Evolutionary conservation across 805 yeast species (phyloP).

Genomic region (Candida qinlingensis): DNA sequence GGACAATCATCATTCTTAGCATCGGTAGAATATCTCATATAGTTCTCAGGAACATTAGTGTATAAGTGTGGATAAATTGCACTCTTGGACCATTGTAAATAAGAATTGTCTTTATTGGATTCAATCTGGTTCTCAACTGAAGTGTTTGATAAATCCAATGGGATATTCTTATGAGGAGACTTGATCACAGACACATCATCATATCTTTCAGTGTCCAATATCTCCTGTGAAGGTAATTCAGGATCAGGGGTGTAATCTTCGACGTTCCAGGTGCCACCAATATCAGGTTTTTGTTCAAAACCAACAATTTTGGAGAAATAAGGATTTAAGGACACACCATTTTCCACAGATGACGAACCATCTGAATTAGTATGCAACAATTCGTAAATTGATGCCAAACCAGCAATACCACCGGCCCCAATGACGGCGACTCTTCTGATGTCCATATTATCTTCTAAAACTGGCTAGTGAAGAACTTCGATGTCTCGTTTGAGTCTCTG

Average conservation of each 20-base stretch:
- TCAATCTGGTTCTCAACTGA: conserved; percentile 14
- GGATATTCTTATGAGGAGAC: conserved; percentile 11
- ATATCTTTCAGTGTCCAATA: conserved; percentile 30
- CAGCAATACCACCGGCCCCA: conserved; percentile 38
- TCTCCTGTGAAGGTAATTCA: conserved; percentile 24
- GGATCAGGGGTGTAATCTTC: conserved; percentile 20
- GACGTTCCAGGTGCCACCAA: conserved; percentile 44
- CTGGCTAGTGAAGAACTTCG: too few relatives aligned
- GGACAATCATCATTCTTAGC: conserved; percentile 18
- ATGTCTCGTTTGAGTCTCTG: too few relatives aligned
- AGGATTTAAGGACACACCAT: conserved; percentile 8
- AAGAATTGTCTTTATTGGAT: conserved; percentile 24
- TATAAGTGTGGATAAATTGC: conserved; percentile 32
- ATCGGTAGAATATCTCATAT: conserved; percentile 27
- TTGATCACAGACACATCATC: conserved; percentile 29
- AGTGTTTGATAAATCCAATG: conserved; percentile 16
- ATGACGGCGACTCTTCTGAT: conserved; percentile 31
- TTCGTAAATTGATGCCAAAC: conserved; percentile 32
- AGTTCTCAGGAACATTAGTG: conserved; percentile 33
- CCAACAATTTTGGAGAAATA: conserved; percentile 33
- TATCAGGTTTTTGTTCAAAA: conserved; percentile 36
- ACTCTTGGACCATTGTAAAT: conserved; percentile 32
- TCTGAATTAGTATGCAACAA: conserved; percentile 26
- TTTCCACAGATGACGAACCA: conserved; percentile 23
- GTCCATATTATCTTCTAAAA: neutral